These are phyloP conservation scores for Grammothele lineata DNA, from an alignment of 768 basidiomycete species.

Conservation along the genomic window DNA sequence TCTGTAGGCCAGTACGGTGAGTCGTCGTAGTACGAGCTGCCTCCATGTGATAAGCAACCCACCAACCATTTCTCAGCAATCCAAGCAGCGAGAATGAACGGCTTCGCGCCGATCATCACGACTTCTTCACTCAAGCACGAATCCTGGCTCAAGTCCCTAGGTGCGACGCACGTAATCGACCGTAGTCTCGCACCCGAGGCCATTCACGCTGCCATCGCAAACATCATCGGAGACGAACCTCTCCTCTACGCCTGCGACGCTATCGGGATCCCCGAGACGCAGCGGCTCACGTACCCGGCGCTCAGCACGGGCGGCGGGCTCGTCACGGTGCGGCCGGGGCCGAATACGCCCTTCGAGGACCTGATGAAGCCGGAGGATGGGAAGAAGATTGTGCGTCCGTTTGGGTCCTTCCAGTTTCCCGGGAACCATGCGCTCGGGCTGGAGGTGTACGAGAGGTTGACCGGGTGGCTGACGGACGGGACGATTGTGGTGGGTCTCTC, in stretches of 20 bases:
- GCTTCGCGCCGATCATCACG: conserved; percentile 27
- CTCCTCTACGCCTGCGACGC: conserved; percentile 23
- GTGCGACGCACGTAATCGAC: conserved; percentile 26
- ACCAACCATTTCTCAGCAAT: conserved; percentile 10
- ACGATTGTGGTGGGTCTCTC: conserved; percentile 19
- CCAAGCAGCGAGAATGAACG: conserved; percentile 23
- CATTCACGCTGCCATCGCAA: conserved; percentile 7
- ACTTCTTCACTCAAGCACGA: conserved; percentile 23
- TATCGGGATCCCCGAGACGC: conserved; percentile 19
- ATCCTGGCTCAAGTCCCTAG: conserved; percentile 13
- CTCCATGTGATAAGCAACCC: neutral
- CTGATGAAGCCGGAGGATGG: too few species aligned
- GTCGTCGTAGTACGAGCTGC: neutral
- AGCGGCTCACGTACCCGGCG: conserved; percentile 15
- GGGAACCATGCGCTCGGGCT: conserved; percentile 4
- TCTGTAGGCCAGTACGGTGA: conserved; percentile 28
- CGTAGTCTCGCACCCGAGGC: conserved; percentile 10
- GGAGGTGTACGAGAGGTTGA: conserved; percentile 14
- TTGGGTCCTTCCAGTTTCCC: conserved; percentile 6
- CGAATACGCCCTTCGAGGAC: too few species aligned
- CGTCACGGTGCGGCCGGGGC: too few species aligned
- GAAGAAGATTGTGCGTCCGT: too few species aligned
- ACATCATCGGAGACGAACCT: conserved; percentile 17
- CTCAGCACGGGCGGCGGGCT: conserved; percentile 22
- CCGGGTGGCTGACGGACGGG: conserved; percentile 17